phyloP scores from a whole-genome alignment of 805 yeast species.

The Kluyveromyces wickerhamii region DNA sequence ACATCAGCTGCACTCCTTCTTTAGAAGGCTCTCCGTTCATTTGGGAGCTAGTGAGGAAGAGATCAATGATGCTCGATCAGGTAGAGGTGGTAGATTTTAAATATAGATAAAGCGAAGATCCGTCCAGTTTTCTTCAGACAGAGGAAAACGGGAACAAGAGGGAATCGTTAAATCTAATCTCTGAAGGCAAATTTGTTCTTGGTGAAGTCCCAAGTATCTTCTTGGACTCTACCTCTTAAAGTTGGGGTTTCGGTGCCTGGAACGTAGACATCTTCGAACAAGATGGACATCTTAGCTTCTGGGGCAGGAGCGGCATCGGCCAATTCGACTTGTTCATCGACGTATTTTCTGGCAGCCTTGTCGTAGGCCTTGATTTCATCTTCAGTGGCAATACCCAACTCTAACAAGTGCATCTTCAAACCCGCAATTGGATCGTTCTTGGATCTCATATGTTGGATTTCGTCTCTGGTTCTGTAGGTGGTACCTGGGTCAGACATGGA shows the following conservation, averaged over 20 bases:
- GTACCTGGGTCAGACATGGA: slow-evolving; percentile 99
- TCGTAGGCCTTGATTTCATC: slow-evolving; percentile 91
- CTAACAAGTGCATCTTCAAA: slow-evolving; percentile 77
- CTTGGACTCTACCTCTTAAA: slow-evolving; percentile 94
- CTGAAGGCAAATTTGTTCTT: slow-evolving; percentile 37
- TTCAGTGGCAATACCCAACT: slow-evolving; percentile 80
- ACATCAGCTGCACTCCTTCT: no score
- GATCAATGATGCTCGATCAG: no score
- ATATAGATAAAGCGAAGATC: no score
- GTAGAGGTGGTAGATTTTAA: no score
- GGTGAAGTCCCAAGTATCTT: slow-evolving; percentile 82
- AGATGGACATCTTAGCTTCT: slow-evolving; percentile 87
- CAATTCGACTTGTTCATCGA: slow-evolving; percentile 86
- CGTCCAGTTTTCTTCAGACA: no score
- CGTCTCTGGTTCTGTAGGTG: slow-evolving; percentile 99
- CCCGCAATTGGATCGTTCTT: slow-evolving; percentile 98
- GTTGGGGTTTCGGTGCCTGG: slow-evolving; percentile 89
- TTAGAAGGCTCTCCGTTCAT: no score
- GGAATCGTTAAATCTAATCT: slow-evolving; percentile 12
- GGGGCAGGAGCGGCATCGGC: slow-evolving; percentile 95
- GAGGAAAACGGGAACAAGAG: no score
- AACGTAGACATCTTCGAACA: slow-evolving; percentile 94
- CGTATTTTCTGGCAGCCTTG: slow-evolving; percentile 92
- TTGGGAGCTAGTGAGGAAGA: no score
- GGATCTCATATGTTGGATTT: slow-evolving; percentile 98